Evolutionary conservation across 2,329 filamentous ascomycete genomes (phyloP), one percentile per base, ranked within the genome.

Genomic region (Paecilomyces variotii): DNA sequence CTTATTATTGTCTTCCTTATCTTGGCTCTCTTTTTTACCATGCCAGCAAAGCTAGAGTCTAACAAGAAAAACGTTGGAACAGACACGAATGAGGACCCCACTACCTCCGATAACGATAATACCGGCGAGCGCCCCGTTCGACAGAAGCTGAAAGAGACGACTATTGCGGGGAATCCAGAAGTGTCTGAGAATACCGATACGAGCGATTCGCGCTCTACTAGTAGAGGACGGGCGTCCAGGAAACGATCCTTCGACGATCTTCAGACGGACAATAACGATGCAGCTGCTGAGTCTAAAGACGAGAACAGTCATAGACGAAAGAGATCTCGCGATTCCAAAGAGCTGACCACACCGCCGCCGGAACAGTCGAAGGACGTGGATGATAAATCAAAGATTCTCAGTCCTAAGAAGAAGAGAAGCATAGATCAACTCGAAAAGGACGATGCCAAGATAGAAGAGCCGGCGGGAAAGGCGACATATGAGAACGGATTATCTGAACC

Each of bases 141-240:
- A 59, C 80, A 86, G 68, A 83, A 85, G 71, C 73, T 87, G 57
- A 81, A 84, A 70, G 81, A 86, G 65, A 84, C 84, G 2, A 78
- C 81, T n/a, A 84, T 87, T 58, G 80, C 79, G 45, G 73, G 77
- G 19, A 63, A 57, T 30, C 14, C 53, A 7, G 53, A 61, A 32
- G 56, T 59, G n/a, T 57, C 61, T 7, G 56, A 58, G 34, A 61
- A 59, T 25, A 65, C 63, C 55, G 54, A 27, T 10, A 35, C 14
- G 24, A 39, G 28, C 14, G 59, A 57, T 30, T 39, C 35, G 11
- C 63, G 62, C 54, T 60, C 59, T 53, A 68, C 62, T 35, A 66
- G 64, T 54, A 66, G 68, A 24, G 65, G 66, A 32, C 57, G 61
- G 19, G 34, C 59, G 11, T 12, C 28, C 27, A 64, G 70, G 32